phyloP scores from a whole-genome alignment of 768 basidiomycete species.

The Suillus decipiens region DNA sequence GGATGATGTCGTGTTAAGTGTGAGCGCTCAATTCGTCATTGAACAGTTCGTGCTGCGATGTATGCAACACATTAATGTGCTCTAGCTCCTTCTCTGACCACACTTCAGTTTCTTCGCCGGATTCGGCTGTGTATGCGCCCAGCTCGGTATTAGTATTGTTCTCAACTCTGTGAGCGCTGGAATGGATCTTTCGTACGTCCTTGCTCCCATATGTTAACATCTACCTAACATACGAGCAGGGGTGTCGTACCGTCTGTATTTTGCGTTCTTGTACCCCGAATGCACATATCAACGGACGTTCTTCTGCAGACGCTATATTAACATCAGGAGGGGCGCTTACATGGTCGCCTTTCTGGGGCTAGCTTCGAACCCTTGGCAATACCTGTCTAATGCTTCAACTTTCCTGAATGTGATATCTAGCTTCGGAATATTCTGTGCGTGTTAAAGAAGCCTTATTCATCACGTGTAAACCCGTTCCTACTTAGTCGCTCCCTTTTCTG shows the following conservation, averaged over 20 bases:
- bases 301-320: constrained; percentile 13
- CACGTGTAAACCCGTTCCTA: constrained; percentile 1
- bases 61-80: constrained; percentile 3
- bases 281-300: background rate
- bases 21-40: background rate
- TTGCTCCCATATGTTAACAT: background rate
- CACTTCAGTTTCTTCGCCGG: constrained; percentile 22
- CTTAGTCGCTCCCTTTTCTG: constrained; percentile 14
- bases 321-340: constrained; percentile 17
- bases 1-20: background rate
- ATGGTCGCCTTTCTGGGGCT: constrained; percentile 12
- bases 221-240: background rate
- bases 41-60: constrained; percentile 13
- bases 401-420: constrained; percentile 14
- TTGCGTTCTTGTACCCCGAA: background rate
- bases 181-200: constrained; percentile 22
- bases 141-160: constrained; percentile 22
- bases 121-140: constrained; percentile 21
- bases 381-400: constrained; percentile 12
- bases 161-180: constrained; percentile 23
- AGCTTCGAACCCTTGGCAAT: constrained; percentile 16
- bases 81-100: constrained; percentile 7
- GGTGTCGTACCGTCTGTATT: background rate
- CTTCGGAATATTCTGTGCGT: constrained; percentile 15
- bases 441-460: background rate